Percentiles rank a stretch among this genome's conserved stretches.
These are phyloP conservation scores for Cutaneotrichosporon dermatis DNA, from an alignment of 1,284 basidiomycete genomes.

Conservation along the genomic window DNA sequence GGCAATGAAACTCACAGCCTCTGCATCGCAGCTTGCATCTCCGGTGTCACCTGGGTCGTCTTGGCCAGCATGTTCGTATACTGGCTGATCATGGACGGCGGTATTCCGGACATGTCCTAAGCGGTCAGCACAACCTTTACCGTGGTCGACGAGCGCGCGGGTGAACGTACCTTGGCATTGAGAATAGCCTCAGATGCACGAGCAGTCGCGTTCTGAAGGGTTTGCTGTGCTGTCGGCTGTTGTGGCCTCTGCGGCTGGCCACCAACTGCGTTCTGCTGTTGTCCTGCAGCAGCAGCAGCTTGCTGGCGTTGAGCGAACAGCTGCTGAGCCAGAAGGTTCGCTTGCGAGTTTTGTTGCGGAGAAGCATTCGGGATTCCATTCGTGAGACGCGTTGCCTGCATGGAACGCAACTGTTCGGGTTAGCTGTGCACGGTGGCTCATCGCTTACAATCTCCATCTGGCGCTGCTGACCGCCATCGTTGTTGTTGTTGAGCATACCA, in stretches of 20 bases:
- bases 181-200: conserved; percentile 8
- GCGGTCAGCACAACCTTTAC: not conserved
- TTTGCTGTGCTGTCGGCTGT: conserved; percentile 3
- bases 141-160: too few species aligned
- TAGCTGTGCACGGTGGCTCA: not conserved
- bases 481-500: not conserved
- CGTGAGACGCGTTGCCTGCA: conserved; percentile 15
- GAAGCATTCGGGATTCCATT: conserved; percentile 6
- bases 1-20: conserved; percentile 5
- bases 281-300: conserved; percentile 5
- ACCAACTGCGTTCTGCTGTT: conserved; percentile 5
- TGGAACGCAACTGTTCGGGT: conserved; percentile 12
- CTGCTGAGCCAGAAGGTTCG: conserved; percentile 14
- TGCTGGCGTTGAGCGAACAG: conserved; percentile 10
- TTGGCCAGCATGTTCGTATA: conserved; percentile 12
- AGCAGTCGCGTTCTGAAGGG: conserved; percentile 3
- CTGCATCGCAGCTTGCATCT: conserved; percentile 12
- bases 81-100: conserved; percentile 11
- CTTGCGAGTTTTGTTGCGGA: conserved; percentile 6
- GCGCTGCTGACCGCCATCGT: conserved; percentile 8
- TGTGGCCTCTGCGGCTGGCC: conserved; percentile 7
- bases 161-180: conserved; percentile 8
- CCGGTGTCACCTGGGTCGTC: conserved; percentile 10
- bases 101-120: conserved; percentile 11
- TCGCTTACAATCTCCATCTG: conserved; percentile 19